Percentiles rank a stretch among this genome's conserved stretches.
Evolutionary conservation across 176 grass and related monocot genomes (phyloP).

Genomic region (Oryza australiensis): DNA sequence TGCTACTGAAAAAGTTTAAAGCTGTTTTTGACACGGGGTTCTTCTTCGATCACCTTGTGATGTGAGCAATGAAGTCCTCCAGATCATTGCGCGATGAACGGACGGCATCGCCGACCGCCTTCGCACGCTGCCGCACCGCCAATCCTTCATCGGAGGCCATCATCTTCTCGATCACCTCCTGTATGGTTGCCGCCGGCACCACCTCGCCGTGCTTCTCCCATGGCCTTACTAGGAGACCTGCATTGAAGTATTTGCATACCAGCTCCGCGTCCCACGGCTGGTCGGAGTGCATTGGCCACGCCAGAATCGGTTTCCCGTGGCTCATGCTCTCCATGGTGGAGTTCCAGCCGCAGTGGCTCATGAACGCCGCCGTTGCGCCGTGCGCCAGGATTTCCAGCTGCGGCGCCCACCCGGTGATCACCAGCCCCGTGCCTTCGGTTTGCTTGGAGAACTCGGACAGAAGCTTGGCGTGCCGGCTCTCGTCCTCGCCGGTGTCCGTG

Average conservation of each 20-base stretch:
- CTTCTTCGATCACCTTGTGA: no score
- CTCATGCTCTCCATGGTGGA: slow-evolving; percentile 57
- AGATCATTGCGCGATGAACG: no score
- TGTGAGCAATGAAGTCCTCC: no score
- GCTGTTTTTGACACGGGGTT: no score
- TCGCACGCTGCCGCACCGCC: no score
- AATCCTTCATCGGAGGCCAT: no score
- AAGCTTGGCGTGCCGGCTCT: slow-evolving; percentile 9
- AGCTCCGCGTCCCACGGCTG: slow-evolving; percentile 46
- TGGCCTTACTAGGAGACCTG: background rate
- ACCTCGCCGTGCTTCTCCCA: slow-evolving; percentile 25
- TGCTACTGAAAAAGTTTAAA: no score
- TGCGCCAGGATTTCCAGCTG: slow-evolving; percentile 58
- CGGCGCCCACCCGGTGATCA: slow-evolving; percentile 59
- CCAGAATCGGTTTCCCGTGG: slow-evolving; percentile 45
- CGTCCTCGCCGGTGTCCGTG: no score
- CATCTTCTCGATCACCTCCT: slow-evolving; percentile 5
- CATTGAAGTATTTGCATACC: background rate
- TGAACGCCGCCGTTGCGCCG: slow-evolving; percentile 42
- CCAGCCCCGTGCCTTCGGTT: slow-evolving; percentile 36
- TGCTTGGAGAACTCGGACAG: background rate
- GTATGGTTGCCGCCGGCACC: background rate
- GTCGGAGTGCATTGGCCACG: slow-evolving; percentile 64
- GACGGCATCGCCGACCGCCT: no score
- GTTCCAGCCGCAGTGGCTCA: slow-evolving; percentile 75